Conservation (phyloP, 805 yeast genomes). For the Candida khao-thaluensis region DNA sequence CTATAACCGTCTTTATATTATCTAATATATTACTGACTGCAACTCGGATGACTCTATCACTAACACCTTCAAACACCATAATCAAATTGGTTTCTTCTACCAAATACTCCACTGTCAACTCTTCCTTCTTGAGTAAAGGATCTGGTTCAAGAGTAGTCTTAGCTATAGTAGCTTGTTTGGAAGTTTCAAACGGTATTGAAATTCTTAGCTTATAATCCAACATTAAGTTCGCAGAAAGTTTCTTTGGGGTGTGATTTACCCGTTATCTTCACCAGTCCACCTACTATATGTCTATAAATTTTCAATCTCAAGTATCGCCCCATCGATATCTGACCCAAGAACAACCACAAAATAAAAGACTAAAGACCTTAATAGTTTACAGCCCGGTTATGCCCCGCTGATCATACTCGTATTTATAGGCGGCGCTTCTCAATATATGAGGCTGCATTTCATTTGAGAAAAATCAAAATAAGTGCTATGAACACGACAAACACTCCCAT, state of each 20-base stretch:
- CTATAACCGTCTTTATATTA: constrained; percentile 70
- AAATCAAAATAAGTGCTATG: constrained; percentile 3
- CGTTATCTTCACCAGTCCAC: no score
- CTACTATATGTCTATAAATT: no score
- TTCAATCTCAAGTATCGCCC: no score
- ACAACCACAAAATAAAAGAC: no score
- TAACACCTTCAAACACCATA: constrained; percentile 55
- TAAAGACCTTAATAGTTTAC: no score
- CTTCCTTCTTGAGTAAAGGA: constrained; percentile 73
- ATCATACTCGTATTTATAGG: background rate
- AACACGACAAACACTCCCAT: background rate
- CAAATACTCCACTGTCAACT: constrained; percentile 50
- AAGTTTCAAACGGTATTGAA: constrained; percentile 61
- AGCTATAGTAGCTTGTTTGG: constrained; percentile 64
- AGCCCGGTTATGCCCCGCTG: no score
- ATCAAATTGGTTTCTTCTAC: constrained; percentile 36
- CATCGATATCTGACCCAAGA: no score
- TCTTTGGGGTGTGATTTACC: no score
- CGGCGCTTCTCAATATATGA: constrained; percentile 4
- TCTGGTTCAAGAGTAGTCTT: constrained; percentile 65
- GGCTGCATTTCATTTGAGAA: constrained; percentile 2
- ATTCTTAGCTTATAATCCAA: constrained; percentile 28
- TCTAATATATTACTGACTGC: constrained; percentile 82
- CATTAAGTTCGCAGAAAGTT: constrained; percentile 1
- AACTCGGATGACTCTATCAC: constrained; percentile 77